A percentile compares a stretch with the other conserved stretches of the same genome.
phyloP scores from a whole-genome alignment of 148 eudicot species.

The Mesembryanthemum crystallinum region DNA sequence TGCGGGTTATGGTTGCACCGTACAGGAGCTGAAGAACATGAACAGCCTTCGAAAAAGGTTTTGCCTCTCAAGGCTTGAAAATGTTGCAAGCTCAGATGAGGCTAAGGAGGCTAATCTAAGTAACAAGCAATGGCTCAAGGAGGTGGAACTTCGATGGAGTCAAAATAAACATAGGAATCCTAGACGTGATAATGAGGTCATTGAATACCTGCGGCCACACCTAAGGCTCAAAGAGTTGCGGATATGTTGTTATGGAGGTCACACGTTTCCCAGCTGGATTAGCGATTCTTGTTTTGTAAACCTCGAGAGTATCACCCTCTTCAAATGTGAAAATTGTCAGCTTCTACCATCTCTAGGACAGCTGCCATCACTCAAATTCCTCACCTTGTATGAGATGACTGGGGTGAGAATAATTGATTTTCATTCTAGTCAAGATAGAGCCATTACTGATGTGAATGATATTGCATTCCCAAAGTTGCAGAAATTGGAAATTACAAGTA shows the following conservation, averaged over 20 bases:
- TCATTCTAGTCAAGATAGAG: not conserved
- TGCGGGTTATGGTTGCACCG: not conserved
- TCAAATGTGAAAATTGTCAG: slow-evolving; percentile 22
- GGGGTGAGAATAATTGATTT: slow-evolving; percentile 4
- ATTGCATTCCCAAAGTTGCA: slow-evolving; percentile 21
- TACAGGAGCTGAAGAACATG: slow-evolving; percentile 13
- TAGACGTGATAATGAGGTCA: not conserved
- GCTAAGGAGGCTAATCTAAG: slow-evolving; percentile 9
- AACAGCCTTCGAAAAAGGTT: slow-evolving; percentile 1
- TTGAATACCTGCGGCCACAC: slow-evolving; percentile 9
- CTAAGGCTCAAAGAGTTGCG: slow-evolving; percentile 1
- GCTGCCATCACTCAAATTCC: slow-evolving; percentile 21
- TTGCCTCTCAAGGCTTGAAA: slow-evolving; percentile 26
- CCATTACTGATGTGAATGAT: too few species aligned
- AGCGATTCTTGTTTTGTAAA: slow-evolving; percentile 4
- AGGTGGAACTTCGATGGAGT: slow-evolving; percentile 25
- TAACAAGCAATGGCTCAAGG: not conserved
- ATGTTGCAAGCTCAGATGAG: slow-evolving; percentile 7
- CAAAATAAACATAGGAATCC: not conserved
- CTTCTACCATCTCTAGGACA: slow-evolving; percentile 20
- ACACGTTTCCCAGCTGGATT: slow-evolving; percentile 23
- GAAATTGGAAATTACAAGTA: slow-evolving; percentile 19
- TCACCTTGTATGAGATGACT: slow-evolving; percentile 18
- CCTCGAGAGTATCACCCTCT: slow-evolving; percentile 17
- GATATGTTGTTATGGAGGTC: slow-evolving; percentile 17